Evolutionary conservation across 345 rosid species (phyloP), one percentile per base, ranked within the genome.

Genomic region (Limnanthes douglasii): DNA sequence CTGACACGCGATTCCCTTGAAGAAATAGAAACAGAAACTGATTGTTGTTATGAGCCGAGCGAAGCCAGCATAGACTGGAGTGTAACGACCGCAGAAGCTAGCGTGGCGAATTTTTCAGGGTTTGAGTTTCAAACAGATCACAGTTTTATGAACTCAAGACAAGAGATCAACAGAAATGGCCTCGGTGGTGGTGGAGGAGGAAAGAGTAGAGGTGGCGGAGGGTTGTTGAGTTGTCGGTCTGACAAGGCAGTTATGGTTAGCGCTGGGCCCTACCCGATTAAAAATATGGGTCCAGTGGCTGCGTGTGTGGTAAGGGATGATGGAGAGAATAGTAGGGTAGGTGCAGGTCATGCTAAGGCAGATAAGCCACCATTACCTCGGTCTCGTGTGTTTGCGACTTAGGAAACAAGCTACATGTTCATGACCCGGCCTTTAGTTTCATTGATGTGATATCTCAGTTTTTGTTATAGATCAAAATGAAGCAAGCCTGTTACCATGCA

Each of bases 1-100:
- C 47, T 21, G 4, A 51, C 56, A 11, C 43, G 75, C 3, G 73
- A 74, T 48, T 74, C 81, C 5, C 37, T 83, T 18, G 97, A 88
- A 4, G 98, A 90, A 26, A 29, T 61, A 1, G 27, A 41, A 21
- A 57, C 64, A 1, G 95, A 83, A 33, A 65, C 68, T 12, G 58
- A 53, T 15, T n/a, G n/a, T n/a, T n/a, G n/a, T n/a, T 90, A 90
- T 25, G 94, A 68, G 47, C 94, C 95, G 0, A 84, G 95, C 40
- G 98, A 90, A 45, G 86, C 73, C 0, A 90, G 95, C 66, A 65
- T 84, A 1, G 75, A 76, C 10, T 84, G 98, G 95, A 90, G 94
- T 36, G 94, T 90, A 21, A 70, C 77, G 0, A 79, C 95, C 0
- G 95, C 98, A 0, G 93, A 88, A 10, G 74, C 27, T 59, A 57